Conservation (phyloP, 164 flowering plant genomes). For the Berberis thunbergii region DNA sequence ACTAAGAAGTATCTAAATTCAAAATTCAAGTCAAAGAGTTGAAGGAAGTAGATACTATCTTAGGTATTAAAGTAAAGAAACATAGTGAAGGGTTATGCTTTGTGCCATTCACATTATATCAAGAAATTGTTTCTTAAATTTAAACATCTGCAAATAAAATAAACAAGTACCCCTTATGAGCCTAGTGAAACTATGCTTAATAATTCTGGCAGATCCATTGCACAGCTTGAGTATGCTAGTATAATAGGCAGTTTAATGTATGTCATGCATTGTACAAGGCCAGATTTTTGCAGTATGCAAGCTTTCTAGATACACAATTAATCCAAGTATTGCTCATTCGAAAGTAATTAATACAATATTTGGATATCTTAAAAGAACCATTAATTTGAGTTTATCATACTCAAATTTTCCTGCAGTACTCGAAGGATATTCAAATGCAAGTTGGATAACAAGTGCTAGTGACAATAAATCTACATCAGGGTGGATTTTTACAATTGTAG, state of each 20-base stretch:
- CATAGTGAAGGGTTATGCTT: too few relatives aligned
- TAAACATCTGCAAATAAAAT: too few relatives aligned
- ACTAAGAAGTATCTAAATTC: too few relatives aligned
- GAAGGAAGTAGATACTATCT: too few relatives aligned
- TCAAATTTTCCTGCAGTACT: not conserved
- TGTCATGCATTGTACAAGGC: too few relatives aligned
- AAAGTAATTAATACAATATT: not conserved
- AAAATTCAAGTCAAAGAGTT: too few relatives aligned
- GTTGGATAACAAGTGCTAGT: not conserved
- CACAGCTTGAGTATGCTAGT: slow-evolving; percentile 2
- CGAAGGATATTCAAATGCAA: not conserved
- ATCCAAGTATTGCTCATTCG: slow-evolving; percentile 1
- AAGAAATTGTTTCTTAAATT: too few relatives aligned
- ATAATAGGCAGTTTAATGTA: not conserved
- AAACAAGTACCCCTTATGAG: not conserved
- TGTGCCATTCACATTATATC: too few relatives aligned
- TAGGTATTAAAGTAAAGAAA: too few relatives aligned
- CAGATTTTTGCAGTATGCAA: not conserved
- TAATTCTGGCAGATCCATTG: not conserved
- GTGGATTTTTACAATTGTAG: not conserved
- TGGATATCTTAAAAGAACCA: not conserved
- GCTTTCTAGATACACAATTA: slow-evolving; percentile 1
- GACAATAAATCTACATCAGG: not conserved
- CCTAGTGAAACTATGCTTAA: not conserved
- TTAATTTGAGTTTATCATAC: not conserved